Evolutionary conservation across 2,329 filamentous ascomycete genomes (phyloP).

Genomic region (Pseudogymnoascus sp.): DNA sequence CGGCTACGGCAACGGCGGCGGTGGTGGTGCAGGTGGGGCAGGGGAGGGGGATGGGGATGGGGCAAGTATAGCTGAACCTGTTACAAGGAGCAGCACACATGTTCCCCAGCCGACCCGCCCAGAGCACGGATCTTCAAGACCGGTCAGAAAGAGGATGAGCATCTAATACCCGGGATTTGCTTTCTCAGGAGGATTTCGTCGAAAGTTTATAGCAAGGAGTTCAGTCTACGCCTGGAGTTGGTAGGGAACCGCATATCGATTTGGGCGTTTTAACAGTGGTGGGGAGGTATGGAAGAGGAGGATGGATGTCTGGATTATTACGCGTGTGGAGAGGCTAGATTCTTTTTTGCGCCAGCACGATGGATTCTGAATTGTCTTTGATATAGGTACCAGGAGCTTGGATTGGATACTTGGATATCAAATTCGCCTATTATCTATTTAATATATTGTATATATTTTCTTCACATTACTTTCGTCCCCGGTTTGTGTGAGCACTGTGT

Average conservation of each 20-base stretch:
- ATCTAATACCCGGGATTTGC: background rate
- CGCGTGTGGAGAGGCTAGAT: background rate
- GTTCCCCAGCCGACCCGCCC: background rate
- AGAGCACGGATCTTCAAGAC: background rate
- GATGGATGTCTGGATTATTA: background rate
- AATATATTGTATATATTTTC: background rate
- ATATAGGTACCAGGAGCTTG: background rate
- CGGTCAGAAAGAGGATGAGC: background rate
- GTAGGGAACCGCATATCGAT: background rate
- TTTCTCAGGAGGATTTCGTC: background rate
- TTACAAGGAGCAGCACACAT: slow-evolving; percentile 6
- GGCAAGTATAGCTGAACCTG: background rate
- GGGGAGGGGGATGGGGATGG: background rate
- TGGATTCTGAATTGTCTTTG: background rate
- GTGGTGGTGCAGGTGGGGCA: too few relatives aligned
- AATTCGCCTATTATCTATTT: background rate
- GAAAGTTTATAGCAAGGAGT: background rate
- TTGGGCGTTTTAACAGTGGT: background rate
- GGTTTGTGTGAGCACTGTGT: background rate
- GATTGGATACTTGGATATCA: background rate
- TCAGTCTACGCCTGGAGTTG: background rate
- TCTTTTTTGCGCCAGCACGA: background rate
- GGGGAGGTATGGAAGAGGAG: background rate
- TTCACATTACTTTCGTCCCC: background rate
- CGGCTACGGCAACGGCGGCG: background rate